Evolutionary conservation across 1,284 basidiomycete species (phyloP).

Genomic region (Apiotrichum domesticum): DNA sequence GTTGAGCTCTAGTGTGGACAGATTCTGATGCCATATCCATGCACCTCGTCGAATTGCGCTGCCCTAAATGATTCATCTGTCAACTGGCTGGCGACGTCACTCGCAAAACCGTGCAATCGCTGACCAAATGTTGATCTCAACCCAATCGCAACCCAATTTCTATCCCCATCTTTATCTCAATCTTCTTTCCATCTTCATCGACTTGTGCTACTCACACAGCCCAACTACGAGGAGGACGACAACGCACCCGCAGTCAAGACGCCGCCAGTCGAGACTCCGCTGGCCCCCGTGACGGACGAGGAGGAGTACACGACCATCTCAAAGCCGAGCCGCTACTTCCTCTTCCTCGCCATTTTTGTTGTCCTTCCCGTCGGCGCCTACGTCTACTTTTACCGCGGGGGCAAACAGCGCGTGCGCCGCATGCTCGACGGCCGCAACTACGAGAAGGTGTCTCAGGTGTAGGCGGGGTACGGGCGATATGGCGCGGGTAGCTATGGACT

Average conservation of each 20-base stretch:
- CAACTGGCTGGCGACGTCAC: too few relatives aligned
- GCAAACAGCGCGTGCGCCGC: constrained; percentile 24
- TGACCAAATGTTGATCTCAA: too few relatives aligned
- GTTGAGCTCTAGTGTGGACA: constrained; percentile 68
- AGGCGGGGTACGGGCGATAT: background rate
- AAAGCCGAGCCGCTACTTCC: constrained; percentile 48
- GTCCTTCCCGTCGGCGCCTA: constrained; percentile 54
- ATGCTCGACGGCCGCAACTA: background rate
- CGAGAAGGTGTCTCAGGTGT: constrained; percentile 5
- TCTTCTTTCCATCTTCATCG: background rate
- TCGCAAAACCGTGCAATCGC: background rate
- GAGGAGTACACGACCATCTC: constrained; percentile 30
- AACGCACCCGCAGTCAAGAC: constrained; percentile 4
- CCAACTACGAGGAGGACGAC: constrained; percentile 9
- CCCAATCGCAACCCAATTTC: background rate
- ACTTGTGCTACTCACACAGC: background rate
- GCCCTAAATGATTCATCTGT: background rate
- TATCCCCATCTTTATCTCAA: background rate
- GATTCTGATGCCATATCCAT: constrained; percentile 16
- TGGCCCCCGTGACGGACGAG: constrained; percentile 8
- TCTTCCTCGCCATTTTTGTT: constrained; percentile 49
- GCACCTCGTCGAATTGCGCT: constrained; percentile 3
- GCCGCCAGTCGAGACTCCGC: background rate
- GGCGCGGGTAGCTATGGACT: too few relatives aligned
- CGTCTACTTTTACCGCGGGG: constrained; percentile 50